Base-by-base conservation (phyloP, 2,329 filamentous ascomycete genomes). In the Onygena corvina region DNA sequence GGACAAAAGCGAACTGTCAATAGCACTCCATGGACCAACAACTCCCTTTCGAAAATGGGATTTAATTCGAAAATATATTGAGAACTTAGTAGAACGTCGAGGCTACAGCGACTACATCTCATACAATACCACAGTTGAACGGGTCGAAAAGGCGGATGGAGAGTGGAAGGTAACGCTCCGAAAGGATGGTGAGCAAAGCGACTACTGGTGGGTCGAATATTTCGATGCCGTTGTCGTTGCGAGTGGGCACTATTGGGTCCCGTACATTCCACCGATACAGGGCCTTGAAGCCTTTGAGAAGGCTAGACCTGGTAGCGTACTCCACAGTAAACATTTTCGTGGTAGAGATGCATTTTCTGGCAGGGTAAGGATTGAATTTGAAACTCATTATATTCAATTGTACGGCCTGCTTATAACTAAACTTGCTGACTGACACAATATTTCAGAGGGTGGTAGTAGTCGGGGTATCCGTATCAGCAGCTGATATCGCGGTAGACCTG, bases 401-500 rank as follows among this genome's bases (percentile, higher is more conserved):
- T 46, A 14, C 23, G 16, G n/a, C 12, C 29, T 31, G 29, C n/a
- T 12, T 31, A 3, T 31, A 4, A 31, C 3, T 31, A 3, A 31
- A 4, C 8, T 11, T 31, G 8, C 29, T 31, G n/a, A 31, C 3
- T n/a, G n/a, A n/a, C n/a, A n/a, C n/a, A 11, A 12, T 31, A 29
- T 18, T 69, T 46, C 83, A 84, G 63, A 92, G 85, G 64, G 84
- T 92, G 7, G 65, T 95, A 2, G 75, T 95, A 0, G 79, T 95
- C 0, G 90, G 90, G 7, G 90, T 86, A 58, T 83, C 83, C 0
- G 84, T 87, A 0, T 94, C 86, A 0, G 89, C 87, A 0, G 68
- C 86, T 11, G 89, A 95, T 59, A 86, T 95, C 57, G 81, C 82
- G 11, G 69, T 73, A 2, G 89, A 94, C 61, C 83, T 94, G 57